phyloP scores from a whole-genome alignment of 2,329 filamentous ascomycete species.

The Alternaria sp. region DNA sequence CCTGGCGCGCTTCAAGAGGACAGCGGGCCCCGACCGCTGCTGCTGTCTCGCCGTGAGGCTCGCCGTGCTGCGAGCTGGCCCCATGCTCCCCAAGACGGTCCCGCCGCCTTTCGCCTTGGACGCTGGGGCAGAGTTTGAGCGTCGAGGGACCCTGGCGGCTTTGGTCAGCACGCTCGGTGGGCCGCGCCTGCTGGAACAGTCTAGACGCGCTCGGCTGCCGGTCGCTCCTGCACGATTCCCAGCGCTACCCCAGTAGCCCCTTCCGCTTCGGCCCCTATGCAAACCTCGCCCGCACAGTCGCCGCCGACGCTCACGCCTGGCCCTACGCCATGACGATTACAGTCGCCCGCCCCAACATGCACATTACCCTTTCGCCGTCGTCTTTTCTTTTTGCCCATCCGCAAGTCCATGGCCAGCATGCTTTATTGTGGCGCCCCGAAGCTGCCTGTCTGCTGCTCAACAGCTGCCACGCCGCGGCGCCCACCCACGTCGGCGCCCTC shows the following conservation, averaged over 20 bases:
- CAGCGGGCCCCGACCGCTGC: neutral
- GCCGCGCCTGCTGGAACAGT: conserved; percentile 26
- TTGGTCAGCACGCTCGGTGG: conserved; percentile 13
- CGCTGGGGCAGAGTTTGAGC: conserved; percentile 2
- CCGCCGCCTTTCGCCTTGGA: no score
- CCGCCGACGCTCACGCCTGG: conserved; percentile 10
- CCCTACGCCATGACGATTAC: conserved; percentile 2
- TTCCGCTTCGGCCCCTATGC: conserved; percentile 20
- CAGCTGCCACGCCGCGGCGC: neutral
- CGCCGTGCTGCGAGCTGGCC: neutral
- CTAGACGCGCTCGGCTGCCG: conserved; percentile 23
- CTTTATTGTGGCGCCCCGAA: conserved; percentile 9
- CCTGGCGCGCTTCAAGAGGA: neutral
- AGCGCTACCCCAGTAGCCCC: conserved; percentile 21
- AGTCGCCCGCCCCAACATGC: conserved; percentile 1
- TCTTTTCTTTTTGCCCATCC: conserved; percentile 1
- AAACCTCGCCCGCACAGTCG: conserved; percentile 13
- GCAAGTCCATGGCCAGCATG: neutral
- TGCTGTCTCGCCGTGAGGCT: neutral
- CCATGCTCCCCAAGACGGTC: no score
- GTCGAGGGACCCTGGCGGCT: conserved; percentile 4
- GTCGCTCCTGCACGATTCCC: conserved; percentile 21
- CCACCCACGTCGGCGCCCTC: neutral
- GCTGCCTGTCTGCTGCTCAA: neutral
- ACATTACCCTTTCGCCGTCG: conserved; percentile 7